A percentile compares a stretch with the other conserved stretches of the same genome.
Evolutionary conservation across 2,329 filamentous ascomycete genomes (phyloP).

Genomic region (Phialemoniopsis sp.): DNA sequence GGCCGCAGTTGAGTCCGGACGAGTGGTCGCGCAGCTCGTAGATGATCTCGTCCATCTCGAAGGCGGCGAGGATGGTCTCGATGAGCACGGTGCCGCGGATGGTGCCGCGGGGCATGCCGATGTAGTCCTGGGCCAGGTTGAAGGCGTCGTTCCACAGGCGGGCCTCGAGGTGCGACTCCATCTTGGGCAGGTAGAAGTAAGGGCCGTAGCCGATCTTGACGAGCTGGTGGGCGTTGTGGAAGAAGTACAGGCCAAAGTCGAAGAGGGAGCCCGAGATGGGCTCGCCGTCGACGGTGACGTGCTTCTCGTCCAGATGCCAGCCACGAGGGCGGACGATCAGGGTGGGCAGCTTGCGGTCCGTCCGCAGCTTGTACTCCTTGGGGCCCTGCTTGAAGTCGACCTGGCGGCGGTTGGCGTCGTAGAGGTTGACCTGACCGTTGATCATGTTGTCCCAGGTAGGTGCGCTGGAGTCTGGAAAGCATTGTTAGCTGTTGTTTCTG

Average conservation of each 20-base stretch:
- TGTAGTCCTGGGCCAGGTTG: constrained; percentile 91
- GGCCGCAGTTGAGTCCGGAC: constrained; percentile 93
- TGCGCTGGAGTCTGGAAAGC: constrained; percentile 73
- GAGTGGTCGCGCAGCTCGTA: constrained; percentile 97
- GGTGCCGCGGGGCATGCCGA: constrained; percentile 84
- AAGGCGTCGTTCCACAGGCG: constrained; percentile 98
- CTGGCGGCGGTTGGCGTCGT: constrained; percentile 90
- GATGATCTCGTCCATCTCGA: constrained; percentile 99
- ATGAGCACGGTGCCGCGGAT: constrained; percentile 95
- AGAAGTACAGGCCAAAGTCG: constrained; percentile 98
- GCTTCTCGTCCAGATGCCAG: constrained; percentile 98
- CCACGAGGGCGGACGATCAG: constrained; percentile 92
- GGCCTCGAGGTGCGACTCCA: constrained; percentile 96
- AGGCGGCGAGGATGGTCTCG: constrained; percentile 95
- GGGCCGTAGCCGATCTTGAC: constrained; percentile 81
- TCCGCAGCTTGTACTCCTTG: constrained; percentile 97
- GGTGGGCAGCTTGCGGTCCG: constrained; percentile 78
- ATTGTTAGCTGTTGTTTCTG: constrained; percentile 10
- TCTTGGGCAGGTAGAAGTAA: constrained; percentile 98
- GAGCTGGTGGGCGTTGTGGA: constrained; percentile 91
- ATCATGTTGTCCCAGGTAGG: constrained; percentile 99
- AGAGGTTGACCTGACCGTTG: constrained; percentile 95
- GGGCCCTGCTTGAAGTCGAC: constrained; percentile 93
- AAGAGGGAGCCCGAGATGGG: constrained; percentile 90
- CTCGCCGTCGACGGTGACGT: constrained; percentile 92